Evolutionary conservation across 768 basidiomycete species (phyloP), one percentile per base, ranked within the genome.

Genomic region (Psilocybe sp.): DNA sequence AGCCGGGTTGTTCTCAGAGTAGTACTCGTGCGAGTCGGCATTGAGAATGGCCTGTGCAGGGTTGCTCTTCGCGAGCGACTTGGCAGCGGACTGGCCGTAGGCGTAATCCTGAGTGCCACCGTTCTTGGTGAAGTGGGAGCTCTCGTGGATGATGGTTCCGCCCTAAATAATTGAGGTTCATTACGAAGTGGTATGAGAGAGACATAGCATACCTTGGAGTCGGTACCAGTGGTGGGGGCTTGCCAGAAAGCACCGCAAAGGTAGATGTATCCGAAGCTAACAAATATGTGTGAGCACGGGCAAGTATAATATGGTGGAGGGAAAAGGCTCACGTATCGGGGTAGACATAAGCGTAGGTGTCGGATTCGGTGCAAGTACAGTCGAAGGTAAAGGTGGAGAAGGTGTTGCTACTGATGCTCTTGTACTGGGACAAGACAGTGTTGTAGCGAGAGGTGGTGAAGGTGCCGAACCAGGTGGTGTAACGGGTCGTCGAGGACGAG

Each of bases 191-290:
- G 7, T 3, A 7, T 28, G 23, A 28, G 23, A 28, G 23, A 28
- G 3, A 28, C 4, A 28, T 28, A 28, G 23, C 7, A 7, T 28
- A 28, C 23, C 67, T 69, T 68, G 42, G 76, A 78, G 58, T 79
- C 76, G 18, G 75, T 78, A 38, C 78, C 78, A 16, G 72, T 75
- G 48, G 47, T 62, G 8, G 76, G 64, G 9, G 71, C 73, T 6
- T 55, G 20, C 76, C 75, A 79, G 70, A 78, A 80, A 11, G 69
- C 74, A 34, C 28, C 33, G 55, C 79, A 80, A 49, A 80, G 70
- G 61, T 69, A 68, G 54, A 76, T 63, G 37, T 53, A 54, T 31
- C 72, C 72, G 61, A 73, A 75, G 28, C 69, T 71, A 44, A 16
- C 11, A 16, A 5, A 11, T 4, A 8, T 13, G 10, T 3, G 15